Percentiles rank a stretch among this genome's conserved stretches.
These are phyloP conservation scores for Sanguinoderma infundibulare DNA, from an alignment of 1,284 basidiomycete species.

Conservation along the genomic window DNA sequence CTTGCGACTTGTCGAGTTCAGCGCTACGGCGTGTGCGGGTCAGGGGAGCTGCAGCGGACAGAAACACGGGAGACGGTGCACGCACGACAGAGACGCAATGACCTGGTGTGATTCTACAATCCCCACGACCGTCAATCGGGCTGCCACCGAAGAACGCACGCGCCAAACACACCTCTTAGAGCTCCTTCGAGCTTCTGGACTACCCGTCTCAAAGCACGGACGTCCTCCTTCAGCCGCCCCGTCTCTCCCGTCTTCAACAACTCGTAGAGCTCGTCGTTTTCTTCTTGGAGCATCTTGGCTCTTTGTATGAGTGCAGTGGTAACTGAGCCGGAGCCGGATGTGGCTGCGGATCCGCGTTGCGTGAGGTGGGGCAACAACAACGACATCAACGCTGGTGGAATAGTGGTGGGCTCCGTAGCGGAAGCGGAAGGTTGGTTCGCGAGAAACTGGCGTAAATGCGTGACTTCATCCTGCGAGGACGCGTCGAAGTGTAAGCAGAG, in stretches of 20 bases:
- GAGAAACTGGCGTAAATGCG: constrained; percentile 65
- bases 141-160: constrained; percentile 8
- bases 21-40: constrained; percentile 33
- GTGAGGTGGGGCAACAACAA: constrained; percentile 68
- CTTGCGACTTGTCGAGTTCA: constrained; percentile 76
- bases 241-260: constrained; percentile 72
- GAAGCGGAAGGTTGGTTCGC: constrained; percentile 60
- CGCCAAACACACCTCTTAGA: constrained; percentile 62
- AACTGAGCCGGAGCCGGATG: constrained; percentile 58
- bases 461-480: constrained; percentile 64
- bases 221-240: constrained; percentile 79
- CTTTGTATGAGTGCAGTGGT: constrained; percentile 73
- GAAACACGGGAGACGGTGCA: constrained; percentile 19
- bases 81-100: constrained; percentile 73
- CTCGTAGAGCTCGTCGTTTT: constrained; percentile 79
- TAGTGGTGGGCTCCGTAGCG: constrained; percentile 60
- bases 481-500: constrained; percentile 20
- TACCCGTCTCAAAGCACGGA: constrained; percentile 64
- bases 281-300: constrained; percentile 72
- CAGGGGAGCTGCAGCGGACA: constrained; percentile 5
- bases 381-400: constrained; percentile 71
- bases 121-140: constrained; percentile 2
- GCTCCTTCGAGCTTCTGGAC: constrained; percentile 72
- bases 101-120: constrained; percentile 72
- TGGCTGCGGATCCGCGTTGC: constrained; percentile 41